phyloP scores from a whole-genome alignment of 306 rosid species.

The Prunus fruticosa region DNA sequence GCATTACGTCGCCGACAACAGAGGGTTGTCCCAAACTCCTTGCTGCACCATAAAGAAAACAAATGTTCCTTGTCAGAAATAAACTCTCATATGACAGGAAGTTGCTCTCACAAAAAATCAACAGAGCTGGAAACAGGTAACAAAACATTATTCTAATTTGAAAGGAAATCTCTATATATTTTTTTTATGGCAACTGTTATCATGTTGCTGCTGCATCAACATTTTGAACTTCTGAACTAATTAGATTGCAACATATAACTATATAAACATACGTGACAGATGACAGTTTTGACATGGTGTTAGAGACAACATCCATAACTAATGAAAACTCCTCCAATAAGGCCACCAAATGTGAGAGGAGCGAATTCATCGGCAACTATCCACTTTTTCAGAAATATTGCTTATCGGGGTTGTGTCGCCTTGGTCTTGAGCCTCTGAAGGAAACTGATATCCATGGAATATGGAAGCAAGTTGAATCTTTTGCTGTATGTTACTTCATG shows the following conservation, averaged over 20 bases:
- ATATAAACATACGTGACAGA: slow-evolving; percentile 37
- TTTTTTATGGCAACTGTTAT: slow-evolving; percentile 2
- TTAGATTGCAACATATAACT: slow-evolving; percentile 3
- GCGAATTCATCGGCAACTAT: slow-evolving; percentile 31
- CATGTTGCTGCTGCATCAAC: slow-evolving; percentile 5
- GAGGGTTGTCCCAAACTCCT: slow-evolving; percentile 38
- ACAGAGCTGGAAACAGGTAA: slow-evolving; percentile 44
- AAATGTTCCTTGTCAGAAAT: slow-evolving; percentile 6
- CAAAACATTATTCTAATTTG: not conserved
- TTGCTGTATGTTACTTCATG: slow-evolving; percentile 40
- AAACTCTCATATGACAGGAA: slow-evolving; percentile 14
- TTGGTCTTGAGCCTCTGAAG: slow-evolving; percentile 49
- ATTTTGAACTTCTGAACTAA: not conserved
- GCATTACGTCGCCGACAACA: slow-evolving; percentile 74
- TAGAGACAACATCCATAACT: slow-evolving; percentile 27
- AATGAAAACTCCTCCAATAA: slow-evolving; percentile 22
- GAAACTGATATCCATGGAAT: slow-evolving; percentile 43
- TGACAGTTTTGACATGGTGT: slow-evolving; percentile 21
- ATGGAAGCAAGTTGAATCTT: slow-evolving; percentile 77
- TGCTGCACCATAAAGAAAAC: slow-evolving; percentile 34
- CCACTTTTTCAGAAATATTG: slow-evolving; percentile 58
- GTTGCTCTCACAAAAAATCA: slow-evolving; percentile 17
- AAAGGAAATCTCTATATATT: not conserved
- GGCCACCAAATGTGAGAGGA: slow-evolving; percentile 34
- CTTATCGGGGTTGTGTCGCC: slow-evolving; percentile 64